Conservation (phyloP, 768 basidiomycete genomes). For the Postia placenta region DNA sequence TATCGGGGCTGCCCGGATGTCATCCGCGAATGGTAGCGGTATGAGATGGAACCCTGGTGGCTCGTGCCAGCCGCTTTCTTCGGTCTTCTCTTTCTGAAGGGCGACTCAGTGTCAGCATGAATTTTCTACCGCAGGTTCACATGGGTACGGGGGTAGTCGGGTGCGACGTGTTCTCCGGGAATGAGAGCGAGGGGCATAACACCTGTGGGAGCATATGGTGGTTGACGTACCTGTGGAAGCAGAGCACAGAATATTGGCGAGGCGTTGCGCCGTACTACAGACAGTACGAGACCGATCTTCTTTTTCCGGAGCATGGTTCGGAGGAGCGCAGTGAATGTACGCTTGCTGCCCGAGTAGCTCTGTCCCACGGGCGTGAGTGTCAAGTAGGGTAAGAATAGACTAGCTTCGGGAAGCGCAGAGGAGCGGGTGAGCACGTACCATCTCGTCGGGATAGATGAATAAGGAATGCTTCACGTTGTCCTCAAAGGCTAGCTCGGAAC, state of each 20-base stretch:
- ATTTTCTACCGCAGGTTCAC: not conserved
- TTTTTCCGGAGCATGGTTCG: constrained; percentile 76
- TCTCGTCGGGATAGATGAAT: constrained; percentile 91
- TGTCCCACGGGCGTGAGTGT: constrained; percentile 21
- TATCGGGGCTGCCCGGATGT: constrained; percentile 76
- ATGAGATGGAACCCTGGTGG: constrained; percentile 93
- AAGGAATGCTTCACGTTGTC: constrained; percentile 89
- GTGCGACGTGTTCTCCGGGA: not conserved
- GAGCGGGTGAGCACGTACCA: constrained; percentile 29
- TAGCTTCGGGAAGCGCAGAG: not conserved
- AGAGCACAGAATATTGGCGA: constrained; percentile 79
- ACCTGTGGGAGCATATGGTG: not conserved
- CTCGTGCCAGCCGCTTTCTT: constrained; percentile 69
- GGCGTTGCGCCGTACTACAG: constrained; percentile 62
- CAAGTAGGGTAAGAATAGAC: not conserved
- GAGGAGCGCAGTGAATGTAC: constrained; percentile 85
- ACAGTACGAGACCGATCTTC: constrained; percentile 75
- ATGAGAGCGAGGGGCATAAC: not conserved
- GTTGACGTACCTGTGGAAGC: constrained; percentile 69
- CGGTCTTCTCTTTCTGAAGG: constrained; percentile 58
- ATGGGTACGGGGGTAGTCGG: not conserved
- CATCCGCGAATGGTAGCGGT: constrained; percentile 91
- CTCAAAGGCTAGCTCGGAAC: constrained; percentile 63
- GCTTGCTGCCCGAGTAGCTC: constrained; percentile 84
- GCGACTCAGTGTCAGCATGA: constrained; percentile 3